A percentile compares a stretch with the other conserved stretches of the same genome.
phyloP scores from a whole-genome alignment of 192 early-diverging fungal species.

The Coemansia sp. region DNA sequence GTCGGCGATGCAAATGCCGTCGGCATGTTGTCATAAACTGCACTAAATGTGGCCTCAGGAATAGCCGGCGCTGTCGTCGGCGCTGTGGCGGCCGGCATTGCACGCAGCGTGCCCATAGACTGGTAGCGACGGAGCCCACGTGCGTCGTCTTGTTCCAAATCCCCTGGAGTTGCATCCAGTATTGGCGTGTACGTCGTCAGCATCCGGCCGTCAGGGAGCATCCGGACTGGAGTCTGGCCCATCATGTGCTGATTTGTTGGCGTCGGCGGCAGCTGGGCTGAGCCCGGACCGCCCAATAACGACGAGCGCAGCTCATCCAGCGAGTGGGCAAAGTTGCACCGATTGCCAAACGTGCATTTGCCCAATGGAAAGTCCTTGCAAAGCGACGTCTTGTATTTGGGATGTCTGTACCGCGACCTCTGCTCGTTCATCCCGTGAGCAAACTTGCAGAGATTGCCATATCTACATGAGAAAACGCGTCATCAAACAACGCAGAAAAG shows the following conservation, averaged over 20 bases:
- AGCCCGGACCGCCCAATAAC: background rate
- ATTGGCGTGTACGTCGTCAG: slow-evolving; percentile 38
- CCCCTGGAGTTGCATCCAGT: background rate
- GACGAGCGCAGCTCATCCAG: slow-evolving; percentile 50
- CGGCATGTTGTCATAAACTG: background rate
- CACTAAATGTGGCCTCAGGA: background rate
- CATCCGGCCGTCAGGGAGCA: slow-evolving; percentile 44
- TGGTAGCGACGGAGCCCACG: slow-evolving; percentile 46
- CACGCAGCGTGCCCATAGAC: slow-evolving; percentile 45
- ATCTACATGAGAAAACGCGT: slow-evolving; percentile 56
- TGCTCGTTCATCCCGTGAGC: slow-evolving; percentile 83
- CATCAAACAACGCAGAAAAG: background rate
- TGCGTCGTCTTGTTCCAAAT: background rate
- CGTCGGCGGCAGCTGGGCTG: slow-evolving; percentile 2
- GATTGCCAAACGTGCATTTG: slow-evolving; percentile 88
- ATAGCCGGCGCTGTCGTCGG: slow-evolving; percentile 8
- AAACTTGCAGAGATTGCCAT: slow-evolving; percentile 92
- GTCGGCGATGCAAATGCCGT: slow-evolving; percentile 11
- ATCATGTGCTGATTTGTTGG: slow-evolving; percentile 19
- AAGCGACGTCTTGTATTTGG: slow-evolving; percentile 93
- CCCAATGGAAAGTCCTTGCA: slow-evolving; percentile 90
- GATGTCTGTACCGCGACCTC: slow-evolving; percentile 77
- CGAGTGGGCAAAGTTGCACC: slow-evolving; percentile 92
- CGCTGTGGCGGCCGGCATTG: background rate
- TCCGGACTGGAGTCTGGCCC: slow-evolving; percentile 30